Evolutionary conservation across 2,329 filamentous ascomycete species (phyloP).

Genomic region (Epichloe sylvatica): DNA sequence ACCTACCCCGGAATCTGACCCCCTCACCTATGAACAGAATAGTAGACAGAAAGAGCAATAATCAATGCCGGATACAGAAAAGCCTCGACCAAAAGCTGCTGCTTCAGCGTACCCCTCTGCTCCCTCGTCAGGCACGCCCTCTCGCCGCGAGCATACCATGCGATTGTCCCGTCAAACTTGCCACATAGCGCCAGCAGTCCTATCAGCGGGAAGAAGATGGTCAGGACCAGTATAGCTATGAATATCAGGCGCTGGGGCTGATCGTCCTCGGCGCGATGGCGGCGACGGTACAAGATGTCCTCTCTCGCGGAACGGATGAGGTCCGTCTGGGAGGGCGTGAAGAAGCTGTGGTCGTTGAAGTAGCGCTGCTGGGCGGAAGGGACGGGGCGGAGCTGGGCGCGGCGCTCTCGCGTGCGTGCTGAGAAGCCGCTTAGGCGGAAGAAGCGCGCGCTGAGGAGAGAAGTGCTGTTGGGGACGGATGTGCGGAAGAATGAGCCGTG

Average conservation of each 20-base stretch:
- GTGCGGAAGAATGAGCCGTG: constrained; percentile 5
- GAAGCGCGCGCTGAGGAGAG: constrained; percentile 7
- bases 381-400: not conserved
- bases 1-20: not conserved
- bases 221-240: constrained; percentile 22
- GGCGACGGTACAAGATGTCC: constrained; percentile 17
- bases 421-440: constrained; percentile 14
- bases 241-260: constrained; percentile 24
- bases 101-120: constrained; percentile 18
- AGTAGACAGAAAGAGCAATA: constrained; percentile 18
- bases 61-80: constrained; percentile 20
- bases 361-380: not conserved
- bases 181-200: constrained; percentile 30
- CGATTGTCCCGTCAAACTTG: constrained; percentile 30
- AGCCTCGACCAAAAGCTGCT: constrained; percentile 25
- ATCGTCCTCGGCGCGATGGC: constrained; percentile 14
- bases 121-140: constrained; percentile 22
- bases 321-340: constrained; percentile 16
- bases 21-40: constrained; percentile 11
- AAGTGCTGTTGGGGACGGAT: constrained; percentile 5
- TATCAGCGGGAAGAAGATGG: constrained; percentile 32
- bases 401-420: constrained; percentile 7
- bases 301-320: constrained; percentile 19
- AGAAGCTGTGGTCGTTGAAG: constrained; percentile 11
- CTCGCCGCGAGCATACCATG: constrained; percentile 36